phyloP scores from a whole-genome alignment of 495 filamentous ascomycete genomes.

The Tuber brumale region DNA sequence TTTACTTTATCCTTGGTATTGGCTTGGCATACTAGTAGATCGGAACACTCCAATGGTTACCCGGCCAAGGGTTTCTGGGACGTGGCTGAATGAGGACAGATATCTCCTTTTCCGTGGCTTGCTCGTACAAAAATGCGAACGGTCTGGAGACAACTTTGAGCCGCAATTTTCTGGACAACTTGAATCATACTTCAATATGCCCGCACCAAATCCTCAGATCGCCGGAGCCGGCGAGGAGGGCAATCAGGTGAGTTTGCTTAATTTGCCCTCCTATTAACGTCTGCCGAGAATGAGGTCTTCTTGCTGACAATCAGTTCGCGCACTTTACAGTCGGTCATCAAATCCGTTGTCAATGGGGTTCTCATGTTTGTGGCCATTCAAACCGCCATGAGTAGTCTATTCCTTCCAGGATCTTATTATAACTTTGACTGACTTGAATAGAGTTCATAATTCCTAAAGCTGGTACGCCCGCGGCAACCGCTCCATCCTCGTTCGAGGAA shows the following conservation, averaged over 20 bases:
- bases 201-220: conserved; percentile 35
- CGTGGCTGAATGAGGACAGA: not conserved
- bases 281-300: conserved; percentile 7
- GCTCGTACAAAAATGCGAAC: not conserved
- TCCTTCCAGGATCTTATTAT: conserved; percentile 20
- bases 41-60: not conserved
- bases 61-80: not conserved
- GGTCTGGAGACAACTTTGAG: not conserved
- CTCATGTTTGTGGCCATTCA: conserved; percentile 65
- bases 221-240: conserved; percentile 34
- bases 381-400: conserved; percentile 55
- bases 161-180: not conserved
- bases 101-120: not conserved
- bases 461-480: conserved; percentile 47
- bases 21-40: not conserved
- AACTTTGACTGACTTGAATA: conserved; percentile 6
- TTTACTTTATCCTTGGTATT: not conserved
- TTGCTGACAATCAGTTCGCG: conserved; percentile 4
- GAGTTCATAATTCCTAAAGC: conserved; percentile 47
- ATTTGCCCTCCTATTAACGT: conserved; percentile 3
- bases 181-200: conserved; percentile 23
- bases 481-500: conserved; percentile 40
- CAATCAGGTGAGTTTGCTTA: conserved; percentile 16
- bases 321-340: conserved; percentile 50
- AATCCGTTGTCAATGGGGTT: conserved; percentile 57